Conservation (phyloP, 2,329 filamentous ascomycete genomes). For the Fusarium bactridioides region DNA sequence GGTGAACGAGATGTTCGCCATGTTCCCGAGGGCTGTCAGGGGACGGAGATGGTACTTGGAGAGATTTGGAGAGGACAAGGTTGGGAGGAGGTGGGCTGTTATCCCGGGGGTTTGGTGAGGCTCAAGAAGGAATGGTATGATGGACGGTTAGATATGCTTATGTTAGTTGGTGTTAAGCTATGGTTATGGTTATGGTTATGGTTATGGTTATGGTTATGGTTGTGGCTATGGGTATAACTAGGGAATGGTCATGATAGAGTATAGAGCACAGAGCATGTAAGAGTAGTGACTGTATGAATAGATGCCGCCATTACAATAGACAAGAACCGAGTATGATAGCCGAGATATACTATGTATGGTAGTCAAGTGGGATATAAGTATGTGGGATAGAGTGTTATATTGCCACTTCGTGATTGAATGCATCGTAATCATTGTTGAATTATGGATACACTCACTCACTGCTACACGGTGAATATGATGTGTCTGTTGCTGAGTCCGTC, state of each 20-base stretch:
- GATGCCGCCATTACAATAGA: not conserved
- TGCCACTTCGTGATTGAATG: not conserved
- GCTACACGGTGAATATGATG: not conserved
- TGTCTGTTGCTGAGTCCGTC: not conserved
- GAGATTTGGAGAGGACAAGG: conserved; percentile 85
- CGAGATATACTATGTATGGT: not conserved
- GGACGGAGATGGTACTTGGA: conserved; percentile 87
- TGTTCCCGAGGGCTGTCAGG: conserved; percentile 84
- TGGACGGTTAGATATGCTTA: not conserved
- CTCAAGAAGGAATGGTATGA: conserved; percentile 47
- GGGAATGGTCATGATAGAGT: not conserved
- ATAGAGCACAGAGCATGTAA: not conserved
- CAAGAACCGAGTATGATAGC: conserved; percentile 20
- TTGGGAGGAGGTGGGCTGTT: conserved; percentile 78
- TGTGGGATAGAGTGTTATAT: not conserved
- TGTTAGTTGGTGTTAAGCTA: not conserved
- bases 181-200: not conserved
- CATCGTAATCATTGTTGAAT: not conserved
- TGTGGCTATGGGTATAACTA: not conserved
- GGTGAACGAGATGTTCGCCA: conserved; percentile 86
- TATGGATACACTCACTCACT: not conserved
- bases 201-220: not conserved
- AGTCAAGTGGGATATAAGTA: not conserved
- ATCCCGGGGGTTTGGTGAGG: conserved; percentile 60
- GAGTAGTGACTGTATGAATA: not conserved